These are phyloP conservation scores for Colletotrichum karsti DNA, from an alignment of 2,329 filamentous ascomycete genomes.

Conservation along the genomic window DNA sequence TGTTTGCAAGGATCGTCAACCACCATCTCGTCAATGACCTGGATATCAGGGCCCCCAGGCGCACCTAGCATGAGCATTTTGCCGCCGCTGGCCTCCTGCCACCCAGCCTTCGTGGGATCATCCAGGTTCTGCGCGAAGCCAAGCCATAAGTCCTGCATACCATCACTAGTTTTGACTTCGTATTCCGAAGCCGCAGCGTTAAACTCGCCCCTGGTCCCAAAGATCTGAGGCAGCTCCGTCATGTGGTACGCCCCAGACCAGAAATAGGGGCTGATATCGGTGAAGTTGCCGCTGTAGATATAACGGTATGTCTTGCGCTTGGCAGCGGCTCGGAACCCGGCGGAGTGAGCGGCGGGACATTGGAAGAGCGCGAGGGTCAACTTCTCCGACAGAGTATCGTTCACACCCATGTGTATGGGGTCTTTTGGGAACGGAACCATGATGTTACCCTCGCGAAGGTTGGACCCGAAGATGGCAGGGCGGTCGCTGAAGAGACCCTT, in stretches of 20 bases:
- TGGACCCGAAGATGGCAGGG: background rate
- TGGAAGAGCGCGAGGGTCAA: background rate
- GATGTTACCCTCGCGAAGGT: background rate
- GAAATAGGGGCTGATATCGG: constrained; percentile 32
- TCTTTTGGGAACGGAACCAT: background rate
- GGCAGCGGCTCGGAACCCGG: background rate
- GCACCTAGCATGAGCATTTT: background rate
- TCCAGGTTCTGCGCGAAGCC: background rate
- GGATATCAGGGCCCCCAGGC: background rate
- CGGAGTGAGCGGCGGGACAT: background rate
- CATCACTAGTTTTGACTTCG: background rate
- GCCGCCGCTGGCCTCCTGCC: background rate
- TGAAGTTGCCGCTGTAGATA: constrained; percentile 37
- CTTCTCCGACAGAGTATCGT: background rate
- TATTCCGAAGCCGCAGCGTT: background rate
- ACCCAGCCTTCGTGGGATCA: background rate
- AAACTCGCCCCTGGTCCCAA: constrained; percentile 34
- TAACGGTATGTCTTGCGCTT: constrained; percentile 32
- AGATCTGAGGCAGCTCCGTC: constrained; percentile 39
- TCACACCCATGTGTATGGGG: background rate
- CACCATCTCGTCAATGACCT: background rate
- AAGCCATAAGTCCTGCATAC: background rate
- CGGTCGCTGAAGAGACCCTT: constrained; percentile 45
- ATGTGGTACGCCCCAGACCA: constrained; percentile 38
- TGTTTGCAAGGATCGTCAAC: background rate